phyloP scores from a whole-genome alignment of 1,284 basidiomycete genomes.

The Boletus semigastroideus region DNA sequence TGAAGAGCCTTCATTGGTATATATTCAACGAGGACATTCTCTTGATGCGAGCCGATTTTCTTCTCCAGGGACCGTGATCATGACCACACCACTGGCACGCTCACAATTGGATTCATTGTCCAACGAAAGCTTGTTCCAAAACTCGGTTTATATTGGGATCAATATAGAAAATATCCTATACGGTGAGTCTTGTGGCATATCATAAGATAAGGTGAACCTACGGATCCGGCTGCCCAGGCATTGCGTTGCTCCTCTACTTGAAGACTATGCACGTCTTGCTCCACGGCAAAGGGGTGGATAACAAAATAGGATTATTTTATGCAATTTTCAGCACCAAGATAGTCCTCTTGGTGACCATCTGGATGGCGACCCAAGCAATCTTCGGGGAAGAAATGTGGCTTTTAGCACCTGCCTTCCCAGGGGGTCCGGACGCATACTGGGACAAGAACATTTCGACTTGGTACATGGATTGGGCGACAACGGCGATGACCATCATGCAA shows the following conservation, averaged over 20 bases:
- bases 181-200: slow-evolving; percentile 14
- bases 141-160: slow-evolving; percentile 20
- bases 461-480: slow-evolving; percentile 22
- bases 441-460: slow-evolving; percentile 12
- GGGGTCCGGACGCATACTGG: slow-evolving; percentile 19
- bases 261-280: slow-evolving; percentile 20
- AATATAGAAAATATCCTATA: slow-evolving; percentile 25
- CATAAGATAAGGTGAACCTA: not conserved
- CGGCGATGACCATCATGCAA: slow-evolving; percentile 14
- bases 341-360: slow-evolving; percentile 21
- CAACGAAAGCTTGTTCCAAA: slow-evolving; percentile 9
- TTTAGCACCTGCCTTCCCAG: slow-evolving; percentile 7
- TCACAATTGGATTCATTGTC: not conserved
- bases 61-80: not conserved
- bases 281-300: not conserved
- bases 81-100: not conserved
- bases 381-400: slow-evolving; percentile 28
- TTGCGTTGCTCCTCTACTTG: slow-evolving; percentile 24
- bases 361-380: slow-evolving; percentile 13
- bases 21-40: not conserved
- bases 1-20: slow-evolving; percentile 2
- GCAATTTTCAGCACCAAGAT: slow-evolving; percentile 24
- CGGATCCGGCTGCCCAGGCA: slow-evolving; percentile 9
- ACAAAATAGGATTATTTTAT: slow-evolving; percentile 12
- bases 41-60: not conserved